Conservation (phyloP, 331 rosid genomes). For the Quercus tomentella region DNA sequence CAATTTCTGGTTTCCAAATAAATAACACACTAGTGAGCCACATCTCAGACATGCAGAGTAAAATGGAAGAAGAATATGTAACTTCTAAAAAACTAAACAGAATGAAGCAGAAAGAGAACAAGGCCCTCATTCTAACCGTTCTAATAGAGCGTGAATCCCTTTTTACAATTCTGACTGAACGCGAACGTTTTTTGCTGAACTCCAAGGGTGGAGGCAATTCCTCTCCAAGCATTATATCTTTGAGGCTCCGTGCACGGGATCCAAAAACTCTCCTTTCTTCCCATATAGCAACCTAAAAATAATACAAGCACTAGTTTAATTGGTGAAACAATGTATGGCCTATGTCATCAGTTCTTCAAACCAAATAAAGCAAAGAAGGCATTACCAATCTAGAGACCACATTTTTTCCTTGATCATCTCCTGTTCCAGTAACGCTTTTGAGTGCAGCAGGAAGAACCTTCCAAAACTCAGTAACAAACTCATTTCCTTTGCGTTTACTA, state of each 20-base stretch:
- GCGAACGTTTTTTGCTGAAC: conserved; percentile 68
- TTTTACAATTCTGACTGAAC: conserved; percentile 70
- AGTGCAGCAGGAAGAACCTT: conserved; percentile 85
- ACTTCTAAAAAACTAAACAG: conserved; percentile 3
- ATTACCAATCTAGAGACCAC: conserved; percentile 75
- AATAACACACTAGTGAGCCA: conserved; percentile 4
- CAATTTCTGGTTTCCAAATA: conserved; percentile 59
- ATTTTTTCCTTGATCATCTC: conserved; percentile 55
- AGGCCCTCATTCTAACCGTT: conserved; percentile 56
- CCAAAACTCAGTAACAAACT: conserved; percentile 88
- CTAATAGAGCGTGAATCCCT: conserved; percentile 83
- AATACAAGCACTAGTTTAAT: conserved; percentile 20
- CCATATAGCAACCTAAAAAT: conserved; percentile 75
- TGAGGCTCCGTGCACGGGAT: conserved; percentile 61
- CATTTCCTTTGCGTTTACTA: conserved; percentile 93
- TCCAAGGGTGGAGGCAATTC: conserved; percentile 71
- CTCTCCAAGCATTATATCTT: conserved; percentile 78
- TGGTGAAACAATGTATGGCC: neutral
- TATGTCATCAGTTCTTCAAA: conserved; percentile 6
- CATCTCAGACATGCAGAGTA: neutral
- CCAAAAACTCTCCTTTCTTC: conserved; percentile 89
- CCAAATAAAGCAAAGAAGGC: conserved; percentile 4
- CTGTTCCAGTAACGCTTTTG: conserved; percentile 52
- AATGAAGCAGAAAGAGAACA: neutral
- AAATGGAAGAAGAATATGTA: conserved; percentile 9